These are phyloP conservation scores for Fomes fomentarius DNA, from an alignment of 1,284 basidiomycete species.

Conservation along the genomic window DNA sequence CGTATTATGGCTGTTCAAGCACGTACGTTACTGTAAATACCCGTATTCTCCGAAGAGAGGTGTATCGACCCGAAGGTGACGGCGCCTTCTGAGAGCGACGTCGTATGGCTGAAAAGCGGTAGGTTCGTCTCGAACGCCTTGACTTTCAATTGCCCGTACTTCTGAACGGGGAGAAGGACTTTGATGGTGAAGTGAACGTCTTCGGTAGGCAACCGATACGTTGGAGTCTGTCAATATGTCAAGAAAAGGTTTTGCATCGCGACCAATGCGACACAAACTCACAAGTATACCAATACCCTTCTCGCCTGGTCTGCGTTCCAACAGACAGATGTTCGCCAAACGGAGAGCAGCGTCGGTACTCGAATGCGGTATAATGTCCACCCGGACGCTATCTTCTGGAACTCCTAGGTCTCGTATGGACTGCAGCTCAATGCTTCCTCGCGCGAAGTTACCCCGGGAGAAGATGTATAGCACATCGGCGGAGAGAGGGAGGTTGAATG, in stretches of 20 bases:
- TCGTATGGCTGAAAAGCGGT: slow-evolving; percentile 23
- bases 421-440: slow-evolving; percentile 23
- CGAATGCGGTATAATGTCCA: slow-evolving; percentile 27
- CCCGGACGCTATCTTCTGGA: slow-evolving; percentile 15
- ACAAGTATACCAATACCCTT: slow-evolving; percentile 34
- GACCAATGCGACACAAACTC: background rate
- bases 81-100: slow-evolving; percentile 8
- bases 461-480: slow-evolving; percentile 31
- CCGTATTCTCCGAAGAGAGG: slow-evolving; percentile 16
- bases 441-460: slow-evolving; percentile 25
- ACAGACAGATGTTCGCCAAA: slow-evolving; percentile 26
- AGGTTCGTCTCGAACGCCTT: slow-evolving; percentile 29
- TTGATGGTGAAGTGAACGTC: slow-evolving; percentile 22
- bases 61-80: slow-evolving; percentile 23
- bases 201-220: slow-evolving; percentile 6
- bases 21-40: slow-evolving; percentile 21
- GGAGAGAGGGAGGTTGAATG: slow-evolving; percentile 29
- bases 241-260: no score
- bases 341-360: slow-evolving; percentile 12
- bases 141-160: slow-evolving; percentile 8
- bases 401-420: slow-evolving; percentile 5
- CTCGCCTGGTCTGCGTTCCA: slow-evolving; percentile 25
- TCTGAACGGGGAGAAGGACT: slow-evolving; percentile 22
- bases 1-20: no score
- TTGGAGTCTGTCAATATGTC: slow-evolving; percentile 19